Conservation (phyloP, 73 alveolate genomes). For the Uronychia setigera region DNA sequence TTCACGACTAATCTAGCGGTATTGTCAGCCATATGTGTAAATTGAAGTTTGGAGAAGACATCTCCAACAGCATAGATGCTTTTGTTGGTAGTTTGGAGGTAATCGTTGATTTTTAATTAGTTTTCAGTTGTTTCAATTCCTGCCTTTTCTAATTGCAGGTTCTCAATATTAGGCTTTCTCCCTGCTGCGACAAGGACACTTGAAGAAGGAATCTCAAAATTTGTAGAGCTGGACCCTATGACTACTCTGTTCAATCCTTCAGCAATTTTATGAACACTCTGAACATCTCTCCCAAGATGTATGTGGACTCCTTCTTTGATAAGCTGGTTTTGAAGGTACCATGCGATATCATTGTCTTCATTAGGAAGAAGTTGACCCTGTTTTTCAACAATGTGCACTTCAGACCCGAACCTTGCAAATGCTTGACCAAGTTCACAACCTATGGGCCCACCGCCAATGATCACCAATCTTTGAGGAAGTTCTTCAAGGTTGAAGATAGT, state of each 20-base stretch:
- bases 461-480: constrained; percentile 42
- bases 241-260: too few species aligned
- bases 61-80: constrained; percentile 82
- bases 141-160: constrained; percentile 54
- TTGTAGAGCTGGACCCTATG: too few species aligned
- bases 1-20: constrained; percentile 65
- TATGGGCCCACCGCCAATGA: constrained; percentile 80
- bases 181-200: constrained; percentile 50
- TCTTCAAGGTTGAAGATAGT: constrained; percentile 72
- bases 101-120: constrained; percentile 35
- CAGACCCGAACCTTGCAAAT: constrained; percentile 59
- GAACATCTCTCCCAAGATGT: too few species aligned
- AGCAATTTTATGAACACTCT: too few species aligned
- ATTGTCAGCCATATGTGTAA: constrained; percentile 82
- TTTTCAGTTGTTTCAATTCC: constrained; percentile 31
- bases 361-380: constrained; percentile 30
- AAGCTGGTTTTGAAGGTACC: constrained; percentile 15
- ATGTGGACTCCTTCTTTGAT: constrained; percentile 56
- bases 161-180: constrained; percentile 62
- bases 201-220: too few species aligned
- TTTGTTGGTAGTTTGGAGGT: constrained; percentile 55
- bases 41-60: constrained; percentile 48
- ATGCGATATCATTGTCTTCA: constrained; percentile 69
- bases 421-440: constrained; percentile 86
- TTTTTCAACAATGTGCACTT: constrained; percentile 48